Evolutionary conservation across 306 rosid genomes (phyloP), one percentile per base, ranked within the genome.

Genomic region (Trifolium subterraneum): DNA sequence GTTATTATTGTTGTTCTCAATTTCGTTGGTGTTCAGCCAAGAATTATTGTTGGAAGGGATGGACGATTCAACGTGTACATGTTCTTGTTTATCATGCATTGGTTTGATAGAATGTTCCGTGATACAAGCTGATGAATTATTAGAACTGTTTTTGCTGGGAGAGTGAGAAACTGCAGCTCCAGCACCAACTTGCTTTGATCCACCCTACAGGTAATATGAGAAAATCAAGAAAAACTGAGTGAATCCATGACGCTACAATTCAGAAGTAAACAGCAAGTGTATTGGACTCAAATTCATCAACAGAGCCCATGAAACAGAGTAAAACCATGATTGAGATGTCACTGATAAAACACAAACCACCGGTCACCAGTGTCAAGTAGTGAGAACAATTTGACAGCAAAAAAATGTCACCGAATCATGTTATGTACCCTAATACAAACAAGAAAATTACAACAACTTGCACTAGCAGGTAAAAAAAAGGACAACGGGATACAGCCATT

Each of bases 151-250:
- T 71, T 82, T 86, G 68, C 64, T 63, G 70, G 82, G 76, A 66
- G 77, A 64, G 61, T 75, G 84, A 70, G 91, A 82, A 71, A 70
- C 59, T 51, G 83, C 68, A 18, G 83, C 80, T 73, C 80, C 89
- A 74, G 61, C 78, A 74, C 78, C 52, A 27, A 80, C 80, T 73
- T 75, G 90, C 75, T 84, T 91, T 9, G 90, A 62, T 83, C 98
- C 97, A 25, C 95, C 95, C 96, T 92, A 41, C 59, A 79, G 45
- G 65, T 44, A 71, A 75, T 20, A 77, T 39, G 23, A 68, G 71
- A 78, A 51, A 60, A 20, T 69, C 1, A 54, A 20, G 76, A 70
- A 56, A 74, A 64, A 42, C 16, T 27, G 64, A 16, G 64, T 48
- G 52, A 58, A 73, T 59, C 70, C 42, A 9, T 9, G 14, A 58